Percentiles rank a stretch among this genome's conserved stretches.
Evolutionary conservation across 2,329 filamentous ascomycete genomes (phyloP).

Genomic region (Phaeophleospora eucalypticola): DNA sequence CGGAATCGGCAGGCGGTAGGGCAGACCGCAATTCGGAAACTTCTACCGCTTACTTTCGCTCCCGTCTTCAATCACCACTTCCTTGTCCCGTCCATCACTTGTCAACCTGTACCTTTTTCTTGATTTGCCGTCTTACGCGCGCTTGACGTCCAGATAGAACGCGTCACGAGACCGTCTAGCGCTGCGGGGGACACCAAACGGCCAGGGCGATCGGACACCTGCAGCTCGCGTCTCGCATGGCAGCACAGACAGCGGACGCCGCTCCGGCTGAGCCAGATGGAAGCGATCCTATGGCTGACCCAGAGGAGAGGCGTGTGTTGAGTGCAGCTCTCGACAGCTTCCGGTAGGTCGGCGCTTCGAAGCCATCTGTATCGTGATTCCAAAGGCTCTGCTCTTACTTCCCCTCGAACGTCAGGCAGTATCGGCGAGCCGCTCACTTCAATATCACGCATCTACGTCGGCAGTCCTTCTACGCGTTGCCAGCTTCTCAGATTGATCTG

Average conservation of each 20-base stretch:
- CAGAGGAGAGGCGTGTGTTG: constrained; percentile 75
- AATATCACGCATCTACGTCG: constrained; percentile 87
- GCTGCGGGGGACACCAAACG: too few relatives aligned
- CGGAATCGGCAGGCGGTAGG: too few relatives aligned
- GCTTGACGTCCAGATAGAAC: not conserved
- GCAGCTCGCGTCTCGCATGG: too few relatives aligned
- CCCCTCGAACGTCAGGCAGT: constrained; percentile 40
- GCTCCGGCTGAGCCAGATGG: constrained; percentile 36
- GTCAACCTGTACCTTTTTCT: too few relatives aligned
- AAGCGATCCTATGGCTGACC: constrained; percentile 65
- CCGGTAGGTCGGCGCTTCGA: constrained; percentile 53
- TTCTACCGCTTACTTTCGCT: too few relatives aligned
- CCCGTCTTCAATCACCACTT: too few relatives aligned
- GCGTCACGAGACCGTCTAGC: not conserved
- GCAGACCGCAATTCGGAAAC: too few relatives aligned
- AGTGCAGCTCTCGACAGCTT: constrained; percentile 85
- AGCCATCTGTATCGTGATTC: constrained; percentile 1
- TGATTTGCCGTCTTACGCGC: not conserved
- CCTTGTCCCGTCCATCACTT: too few relatives aligned
- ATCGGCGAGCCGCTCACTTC: constrained; percentile 78
- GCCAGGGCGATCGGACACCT: too few relatives aligned
- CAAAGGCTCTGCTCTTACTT: constrained; percentile 9
- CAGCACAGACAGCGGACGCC: not conserved
- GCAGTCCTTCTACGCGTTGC: constrained; percentile 88
- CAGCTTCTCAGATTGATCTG: constrained; percentile 76